A percentile compares a stretch with the other conserved stretches of the same genome.
phyloP scores from a whole-genome alignment of 2,329 filamentous ascomycete species.

The Cyanodermella asteris region DNA sequence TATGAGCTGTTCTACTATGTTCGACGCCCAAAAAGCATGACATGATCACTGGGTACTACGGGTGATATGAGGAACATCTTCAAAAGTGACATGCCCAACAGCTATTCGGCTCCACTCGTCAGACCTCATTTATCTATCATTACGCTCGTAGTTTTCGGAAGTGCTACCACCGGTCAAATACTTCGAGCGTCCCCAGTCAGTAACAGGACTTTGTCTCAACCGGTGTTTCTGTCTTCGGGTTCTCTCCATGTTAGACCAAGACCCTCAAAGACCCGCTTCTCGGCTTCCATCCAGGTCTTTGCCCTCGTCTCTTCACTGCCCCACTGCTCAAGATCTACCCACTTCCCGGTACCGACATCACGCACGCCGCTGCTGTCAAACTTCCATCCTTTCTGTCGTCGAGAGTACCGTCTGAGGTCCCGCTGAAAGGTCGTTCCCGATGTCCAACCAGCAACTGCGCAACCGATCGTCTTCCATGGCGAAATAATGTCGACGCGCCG shows the following conservation, averaged over 20 bases:
- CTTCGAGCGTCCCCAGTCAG: too few relatives aligned
- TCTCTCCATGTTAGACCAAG: slow-evolving; percentile 46
- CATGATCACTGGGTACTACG: too few relatives aligned
- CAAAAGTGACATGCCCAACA: too few relatives aligned
- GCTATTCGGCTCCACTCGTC: too few relatives aligned
- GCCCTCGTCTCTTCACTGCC: slow-evolving; percentile 10
- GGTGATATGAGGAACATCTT: too few relatives aligned
- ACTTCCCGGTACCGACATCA: slow-evolving; percentile 38
- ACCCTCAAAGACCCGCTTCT: slow-evolving; percentile 59
- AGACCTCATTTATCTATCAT: too few relatives aligned
- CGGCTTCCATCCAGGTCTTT: slow-evolving; percentile 23
- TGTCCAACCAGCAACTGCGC: slow-evolving; percentile 71
- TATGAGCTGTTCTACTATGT: too few relatives aligned
- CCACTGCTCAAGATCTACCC: slow-evolving; percentile 45
- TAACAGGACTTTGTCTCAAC: too few relatives aligned
- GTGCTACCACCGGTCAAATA: too few relatives aligned
- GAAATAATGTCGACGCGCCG: slow-evolving; percentile 75
- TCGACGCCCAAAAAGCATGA: too few relatives aligned
- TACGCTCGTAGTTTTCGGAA: too few relatives aligned
- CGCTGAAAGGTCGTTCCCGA: slow-evolving; percentile 78
- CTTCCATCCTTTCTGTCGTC: slow-evolving; percentile 49
- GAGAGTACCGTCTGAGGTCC: slow-evolving; percentile 63
- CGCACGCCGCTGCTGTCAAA: slow-evolving; percentile 82
- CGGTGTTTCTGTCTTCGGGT: slow-evolving; percentile 46
- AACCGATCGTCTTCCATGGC: slow-evolving; percentile 75